Conservation (phyloP, 1,139 yeast genomes). For the Geotrichum bryndzae region DNA sequence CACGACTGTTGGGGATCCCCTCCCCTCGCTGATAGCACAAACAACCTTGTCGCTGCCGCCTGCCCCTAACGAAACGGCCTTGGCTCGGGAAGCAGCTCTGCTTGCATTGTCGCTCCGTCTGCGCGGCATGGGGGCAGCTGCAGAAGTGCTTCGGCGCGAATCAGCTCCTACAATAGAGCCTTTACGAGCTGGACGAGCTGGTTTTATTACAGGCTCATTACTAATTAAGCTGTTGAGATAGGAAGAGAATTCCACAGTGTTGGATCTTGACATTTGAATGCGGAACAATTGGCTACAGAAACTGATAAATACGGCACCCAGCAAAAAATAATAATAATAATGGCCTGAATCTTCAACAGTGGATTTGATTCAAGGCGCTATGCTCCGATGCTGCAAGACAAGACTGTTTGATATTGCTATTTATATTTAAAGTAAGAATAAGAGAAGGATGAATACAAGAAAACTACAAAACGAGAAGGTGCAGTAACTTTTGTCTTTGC, state of each 20-base stretch:
- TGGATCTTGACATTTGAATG: conserved; percentile 3
- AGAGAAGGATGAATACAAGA: not conserved
- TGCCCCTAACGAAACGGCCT: conserved; percentile 9
- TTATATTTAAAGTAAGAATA: too few species aligned
- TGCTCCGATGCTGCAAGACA: too few species aligned
- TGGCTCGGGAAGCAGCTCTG: conserved; percentile 10
- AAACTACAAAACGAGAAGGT: too few species aligned
- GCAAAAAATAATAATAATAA: not conserved
- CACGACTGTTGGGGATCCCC: conserved; percentile 33
- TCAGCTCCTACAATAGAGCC: not conserved
- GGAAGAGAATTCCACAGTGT: conserved; percentile 7
- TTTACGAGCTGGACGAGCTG: not conserved
- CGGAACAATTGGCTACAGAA: not conserved
- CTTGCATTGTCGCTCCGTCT: conserved; percentile 1
- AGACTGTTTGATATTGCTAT: too few species aligned
- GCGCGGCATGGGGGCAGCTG: not conserved
- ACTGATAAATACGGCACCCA: not conserved
- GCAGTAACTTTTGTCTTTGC: too few species aligned
- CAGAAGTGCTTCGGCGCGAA: not conserved
- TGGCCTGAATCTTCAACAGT: not conserved
- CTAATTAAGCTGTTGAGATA: conserved; percentile 9
- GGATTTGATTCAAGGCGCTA: too few species aligned
- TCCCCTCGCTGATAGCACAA: conserved; percentile 35
- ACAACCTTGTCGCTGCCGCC: conserved; percentile 24
- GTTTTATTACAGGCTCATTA: not conserved